These are phyloP conservation scores for Coemansia sp. DNA, from an alignment of 192 early-diverging fungal genomes.

Conservation along the genomic window DNA sequence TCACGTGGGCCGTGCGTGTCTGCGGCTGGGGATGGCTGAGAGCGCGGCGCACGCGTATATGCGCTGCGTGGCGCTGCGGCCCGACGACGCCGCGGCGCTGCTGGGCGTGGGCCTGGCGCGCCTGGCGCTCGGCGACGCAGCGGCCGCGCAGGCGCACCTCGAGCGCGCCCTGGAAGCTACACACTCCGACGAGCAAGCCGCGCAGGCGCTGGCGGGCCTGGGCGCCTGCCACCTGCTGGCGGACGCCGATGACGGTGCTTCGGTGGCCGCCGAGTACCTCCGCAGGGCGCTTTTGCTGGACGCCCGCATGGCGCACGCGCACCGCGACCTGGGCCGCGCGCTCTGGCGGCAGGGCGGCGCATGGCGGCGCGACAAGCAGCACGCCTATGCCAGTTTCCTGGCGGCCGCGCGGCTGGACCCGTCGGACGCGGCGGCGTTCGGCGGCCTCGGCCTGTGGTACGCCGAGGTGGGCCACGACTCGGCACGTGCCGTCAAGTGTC, in stretches of 20 bases:
- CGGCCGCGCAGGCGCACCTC: conserved; percentile 60
- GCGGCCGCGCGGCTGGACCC: not conserved
- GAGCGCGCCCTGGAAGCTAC: conserved; percentile 56
- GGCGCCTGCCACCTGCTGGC: conserved; percentile 63
- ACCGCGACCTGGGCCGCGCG: conserved; percentile 52
- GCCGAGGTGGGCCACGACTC: conserved; percentile 53
- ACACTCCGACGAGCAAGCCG: conserved; percentile 28
- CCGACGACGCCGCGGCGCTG: conserved; percentile 48
- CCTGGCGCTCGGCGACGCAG: conserved; percentile 50
- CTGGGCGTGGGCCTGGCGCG: conserved; percentile 55
- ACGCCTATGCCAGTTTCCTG: conserved; percentile 57
- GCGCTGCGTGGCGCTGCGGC: conserved; percentile 46
- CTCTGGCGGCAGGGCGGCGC: conserved; percentile 52
- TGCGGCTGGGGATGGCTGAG: conserved; percentile 56
- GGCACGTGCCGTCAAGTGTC: conserved; percentile 53
- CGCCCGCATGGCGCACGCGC: conserved; percentile 11
- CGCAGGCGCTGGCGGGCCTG: conserved; percentile 63
- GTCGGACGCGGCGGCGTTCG: conserved; percentile 52
- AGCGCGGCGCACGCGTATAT: conserved; percentile 59
- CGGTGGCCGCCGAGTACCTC: no score
- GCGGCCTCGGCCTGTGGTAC: conserved; percentile 67
- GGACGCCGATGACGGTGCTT: conserved; percentile 18
- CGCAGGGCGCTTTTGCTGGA: no score
- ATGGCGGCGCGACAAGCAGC: conserved; percentile 53
- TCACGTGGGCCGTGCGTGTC: conserved; percentile 60